Conservation (phyloP, 164 flowering plant species). For the Piper betle region DNA sequence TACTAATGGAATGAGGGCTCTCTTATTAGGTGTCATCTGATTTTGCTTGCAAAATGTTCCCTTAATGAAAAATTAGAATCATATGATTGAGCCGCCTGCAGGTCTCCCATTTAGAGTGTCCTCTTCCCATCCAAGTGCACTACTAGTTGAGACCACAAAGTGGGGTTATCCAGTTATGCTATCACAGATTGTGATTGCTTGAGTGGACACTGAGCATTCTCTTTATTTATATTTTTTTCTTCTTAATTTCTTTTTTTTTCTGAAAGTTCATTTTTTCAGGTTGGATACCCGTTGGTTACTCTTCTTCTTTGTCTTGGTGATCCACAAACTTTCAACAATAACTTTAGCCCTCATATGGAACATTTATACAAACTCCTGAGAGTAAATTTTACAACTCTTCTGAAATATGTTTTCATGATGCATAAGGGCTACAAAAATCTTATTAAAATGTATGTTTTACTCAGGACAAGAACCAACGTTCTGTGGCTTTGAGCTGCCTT, state of each 20-base stretch:
- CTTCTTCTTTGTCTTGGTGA: constrained; percentile 98
- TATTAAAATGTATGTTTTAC: constrained; percentile 7
- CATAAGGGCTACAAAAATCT: neutral
- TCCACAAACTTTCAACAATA: constrained; percentile 67
- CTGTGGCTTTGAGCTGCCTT: constrained; percentile 97
- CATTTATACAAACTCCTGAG: constrained; percentile 82
- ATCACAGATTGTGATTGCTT: too few species aligned
- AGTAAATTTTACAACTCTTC: constrained; percentile 34
- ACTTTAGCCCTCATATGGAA: constrained; percentile 91
- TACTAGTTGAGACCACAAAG: too few species aligned
- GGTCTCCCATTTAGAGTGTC: too few species aligned
- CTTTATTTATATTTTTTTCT: too few species aligned
- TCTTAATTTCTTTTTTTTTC: neutral
- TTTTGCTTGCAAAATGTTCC: too few species aligned
- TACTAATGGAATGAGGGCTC: too few species aligned
- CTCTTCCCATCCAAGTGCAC: too few species aligned
- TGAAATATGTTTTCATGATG: neutral
- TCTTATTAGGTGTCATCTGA: too few species aligned
- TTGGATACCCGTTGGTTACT: constrained; percentile 96
- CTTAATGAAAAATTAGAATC: too few species aligned
- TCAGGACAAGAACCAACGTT: constrained; percentile 97
- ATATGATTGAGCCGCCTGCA: too few species aligned
- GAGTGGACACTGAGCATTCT: too few species aligned
- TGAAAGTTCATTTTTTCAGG: constrained; percentile 27
- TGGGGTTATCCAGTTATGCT: too few species aligned